Evolutionary conservation across 306 rosid species (phyloP).

Genomic region (Trichosanthes cucumerina): DNA sequence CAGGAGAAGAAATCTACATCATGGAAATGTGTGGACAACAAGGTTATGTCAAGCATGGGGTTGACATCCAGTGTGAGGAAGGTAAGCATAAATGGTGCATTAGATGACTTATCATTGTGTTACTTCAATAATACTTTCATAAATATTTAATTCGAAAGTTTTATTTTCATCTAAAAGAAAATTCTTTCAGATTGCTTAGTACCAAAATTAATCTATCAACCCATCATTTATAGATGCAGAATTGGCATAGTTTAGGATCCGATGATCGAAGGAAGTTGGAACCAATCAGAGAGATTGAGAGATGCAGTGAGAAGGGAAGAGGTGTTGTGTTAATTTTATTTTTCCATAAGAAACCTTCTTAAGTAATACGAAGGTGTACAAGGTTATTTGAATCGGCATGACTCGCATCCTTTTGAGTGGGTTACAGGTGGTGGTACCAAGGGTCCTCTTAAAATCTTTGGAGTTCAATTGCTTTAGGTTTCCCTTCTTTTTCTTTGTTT

Average conservation of each 20-base stretch:
- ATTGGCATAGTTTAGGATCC: not conserved
- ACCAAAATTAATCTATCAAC: not conserved
- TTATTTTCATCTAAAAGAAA: not conserved
- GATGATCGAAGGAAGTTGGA: not conserved
- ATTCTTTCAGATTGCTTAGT: not conserved
- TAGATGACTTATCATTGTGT: not conserved
- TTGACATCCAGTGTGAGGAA: constrained; percentile 83
- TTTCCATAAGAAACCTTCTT: not conserved
- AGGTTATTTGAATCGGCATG: not conserved
- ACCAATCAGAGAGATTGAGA: not conserved
- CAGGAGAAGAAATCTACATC: constrained; percentile 30
- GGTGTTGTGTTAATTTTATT: not conserved
- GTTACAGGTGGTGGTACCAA: not conserved
- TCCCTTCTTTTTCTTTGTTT: too few species aligned
- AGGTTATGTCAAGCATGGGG: constrained; percentile 59
- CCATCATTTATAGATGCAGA: not conserved
- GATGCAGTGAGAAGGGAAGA: not conserved
- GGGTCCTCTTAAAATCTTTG: not conserved
- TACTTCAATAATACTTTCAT: not conserved
- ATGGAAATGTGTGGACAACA: constrained; percentile 60
- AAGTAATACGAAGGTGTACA: not conserved
- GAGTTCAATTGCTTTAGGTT: not conserved
- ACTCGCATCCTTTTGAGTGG: not conserved
- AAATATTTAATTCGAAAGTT: not conserved
- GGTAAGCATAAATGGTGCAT: constrained; percentile 27